Evolutionary conservation across 108 stramenopile genomes (phyloP).

Genomic region (Parietichytrium sp.): DNA sequence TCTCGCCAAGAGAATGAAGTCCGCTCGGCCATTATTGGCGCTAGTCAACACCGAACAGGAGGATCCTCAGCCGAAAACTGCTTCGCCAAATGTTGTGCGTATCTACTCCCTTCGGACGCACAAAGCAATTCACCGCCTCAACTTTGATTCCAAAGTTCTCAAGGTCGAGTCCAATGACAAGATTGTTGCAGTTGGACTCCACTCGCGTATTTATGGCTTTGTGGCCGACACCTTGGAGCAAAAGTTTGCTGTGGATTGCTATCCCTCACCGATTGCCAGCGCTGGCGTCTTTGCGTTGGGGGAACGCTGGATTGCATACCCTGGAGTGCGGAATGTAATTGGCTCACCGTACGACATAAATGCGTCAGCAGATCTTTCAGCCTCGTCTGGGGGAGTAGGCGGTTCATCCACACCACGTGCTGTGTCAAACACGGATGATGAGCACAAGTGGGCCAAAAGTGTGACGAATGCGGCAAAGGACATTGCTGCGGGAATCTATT

Average conservation of each 20-base stretch:
- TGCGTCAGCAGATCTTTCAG: neutral
- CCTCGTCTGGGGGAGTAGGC: neutral
- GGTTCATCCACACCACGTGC: neutral
- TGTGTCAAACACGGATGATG: neutral
- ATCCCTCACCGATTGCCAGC: neutral
- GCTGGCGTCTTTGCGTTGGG: neutral
- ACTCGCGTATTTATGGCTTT: neutral
- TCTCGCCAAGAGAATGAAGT: too few species aligned
- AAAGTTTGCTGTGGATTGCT: neutral
- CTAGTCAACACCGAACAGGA: neutral
- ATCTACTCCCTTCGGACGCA: slow-evolving; percentile 11
- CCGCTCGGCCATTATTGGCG: neutral
- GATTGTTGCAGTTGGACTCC: neutral
- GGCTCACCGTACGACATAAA: neutral
- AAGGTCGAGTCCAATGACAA: neutral
- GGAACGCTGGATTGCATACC: slow-evolving; percentile 29
- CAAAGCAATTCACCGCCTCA: neutral
- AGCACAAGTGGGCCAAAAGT: neutral
- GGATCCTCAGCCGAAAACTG: neutral
- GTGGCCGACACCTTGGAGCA: neutral
- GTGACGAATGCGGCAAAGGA: slow-evolving; percentile 12
- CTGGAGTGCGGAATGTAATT: neutral
- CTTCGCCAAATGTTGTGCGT: neutral
- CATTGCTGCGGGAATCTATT: slow-evolving; percentile 1
- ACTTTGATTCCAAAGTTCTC: neutral